phyloP scores from a whole-genome alignment of 192 early-diverging fungal species.

The Backusella parvicylindrica region DNA sequence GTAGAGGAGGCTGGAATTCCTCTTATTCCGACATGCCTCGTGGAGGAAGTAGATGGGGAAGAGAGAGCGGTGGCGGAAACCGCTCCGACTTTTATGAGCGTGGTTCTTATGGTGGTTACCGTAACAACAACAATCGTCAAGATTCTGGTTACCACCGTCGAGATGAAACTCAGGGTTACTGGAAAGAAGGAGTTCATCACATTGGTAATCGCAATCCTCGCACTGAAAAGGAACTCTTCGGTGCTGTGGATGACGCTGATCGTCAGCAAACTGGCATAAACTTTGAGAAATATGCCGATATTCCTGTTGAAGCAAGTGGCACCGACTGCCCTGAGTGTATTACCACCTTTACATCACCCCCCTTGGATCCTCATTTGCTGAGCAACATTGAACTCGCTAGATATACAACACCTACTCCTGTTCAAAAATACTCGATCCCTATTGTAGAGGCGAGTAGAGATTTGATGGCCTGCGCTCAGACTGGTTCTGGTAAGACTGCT shows the following conservation, averaged over 20 bases:
- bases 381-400: constrained; percentile 86
- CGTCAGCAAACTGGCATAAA: constrained; percentile 91
- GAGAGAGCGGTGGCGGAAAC: constrained; percentile 32
- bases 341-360: constrained; percentile 50
- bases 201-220: constrained; percentile 73
- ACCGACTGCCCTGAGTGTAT: constrained; percentile 64
- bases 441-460: constrained; percentile 82
- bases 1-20: constrained; percentile 12
- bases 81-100: constrained; percentile 38
- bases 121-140: constrained; percentile 37
- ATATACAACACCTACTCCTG: constrained; percentile 94
- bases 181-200: constrained; percentile 80
- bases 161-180: constrained; percentile 51
- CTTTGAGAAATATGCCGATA: constrained; percentile 99
- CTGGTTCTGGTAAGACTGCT: constrained; percentile 90
- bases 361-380: constrained; percentile 82
- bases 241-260: constrained; percentile 67
- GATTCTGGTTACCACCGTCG: constrained; percentile 36
- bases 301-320: constrained; percentile 90
- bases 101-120: constrained; percentile 36
- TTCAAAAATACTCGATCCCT: constrained; percentile 91
- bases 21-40: constrained; percentile 27
- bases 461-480: constrained; percentile 99
- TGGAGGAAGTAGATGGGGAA: constrained; percentile 25
- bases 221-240: constrained; percentile 78